These are phyloP conservation scores for Firmiana major DNA, from an alignment of 345 rosid genomes.

Conservation along the genomic window DNA sequence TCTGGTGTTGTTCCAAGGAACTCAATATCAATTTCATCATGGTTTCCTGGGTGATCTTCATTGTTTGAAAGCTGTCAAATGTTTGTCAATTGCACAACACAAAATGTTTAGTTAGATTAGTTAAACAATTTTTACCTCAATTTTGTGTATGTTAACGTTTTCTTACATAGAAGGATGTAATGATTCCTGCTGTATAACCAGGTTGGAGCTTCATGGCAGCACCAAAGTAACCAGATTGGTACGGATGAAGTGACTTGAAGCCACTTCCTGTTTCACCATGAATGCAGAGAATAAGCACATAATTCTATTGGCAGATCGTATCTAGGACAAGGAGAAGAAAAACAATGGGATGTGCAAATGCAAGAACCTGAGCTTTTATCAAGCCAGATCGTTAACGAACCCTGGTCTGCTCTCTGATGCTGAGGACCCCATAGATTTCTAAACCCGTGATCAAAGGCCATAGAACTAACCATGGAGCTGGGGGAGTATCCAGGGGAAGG, in stretches of 20 bases:
- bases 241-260: constrained; percentile 64
- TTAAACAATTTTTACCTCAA: background rate
- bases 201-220: constrained; percentile 80
- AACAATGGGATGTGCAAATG: background rate
- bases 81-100: background rate
- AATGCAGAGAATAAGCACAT: background rate
- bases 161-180: constrained; percentile 73
- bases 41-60: constrained; percentile 74
- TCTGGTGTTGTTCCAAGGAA: constrained; percentile 76
- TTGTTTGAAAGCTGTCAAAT: constrained; percentile 73
- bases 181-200: constrained; percentile 94
- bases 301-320: background rate
- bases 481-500: constrained; percentile 91
- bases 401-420: constrained; percentile 69
- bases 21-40: constrained; percentile 87
- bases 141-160: background rate
- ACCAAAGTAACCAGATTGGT: constrained; percentile 79
- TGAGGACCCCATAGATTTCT: constrained; percentile 82
- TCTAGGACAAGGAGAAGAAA: background rate
- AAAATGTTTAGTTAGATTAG: background rate
- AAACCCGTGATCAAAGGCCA: constrained; percentile 50
- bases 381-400: constrained; percentile 65
- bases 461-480: constrained; percentile 41
- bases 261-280: constrained; percentile 69
- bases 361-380: constrained; percentile 55